Conservation (phyloP, 352 stramenopile species). For the Pythium myriotylum region DNA sequence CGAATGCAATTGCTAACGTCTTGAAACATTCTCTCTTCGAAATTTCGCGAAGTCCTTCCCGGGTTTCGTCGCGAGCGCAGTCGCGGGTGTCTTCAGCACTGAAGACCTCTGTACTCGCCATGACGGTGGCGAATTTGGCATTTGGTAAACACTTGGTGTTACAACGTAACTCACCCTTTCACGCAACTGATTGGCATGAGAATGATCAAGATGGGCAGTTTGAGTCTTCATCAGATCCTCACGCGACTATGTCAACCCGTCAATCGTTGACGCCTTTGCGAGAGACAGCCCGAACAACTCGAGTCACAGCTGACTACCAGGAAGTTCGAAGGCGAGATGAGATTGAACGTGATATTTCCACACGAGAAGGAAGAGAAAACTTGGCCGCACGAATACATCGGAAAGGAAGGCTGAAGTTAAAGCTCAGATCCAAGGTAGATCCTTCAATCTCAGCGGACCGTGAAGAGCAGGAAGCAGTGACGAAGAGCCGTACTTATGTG, state of each 20-base stretch:
- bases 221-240: background rate
- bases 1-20: constrained; percentile 6
- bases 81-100: constrained; percentile 22
- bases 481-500: constrained; percentile 8
- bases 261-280: constrained; percentile 15
- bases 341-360: constrained; percentile 49
- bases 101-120: constrained; percentile 24
- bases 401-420: constrained; percentile 43
- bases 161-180: constrained; percentile 7
- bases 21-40: constrained; percentile 8
- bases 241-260: constrained; percentile 12
- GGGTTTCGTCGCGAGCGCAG: constrained; percentile 13
- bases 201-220: constrained; percentile 2
- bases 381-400: constrained; percentile 39
- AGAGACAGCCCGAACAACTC: constrained; percentile 18
- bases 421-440: constrained; percentile 54
- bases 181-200: constrained; percentile 23
- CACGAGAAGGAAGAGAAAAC: constrained; percentile 37
- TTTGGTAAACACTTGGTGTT: background rate
- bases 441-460: constrained; percentile 50
- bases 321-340: constrained; percentile 46
- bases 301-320: constrained; percentile 34
- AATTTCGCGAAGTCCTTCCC: constrained; percentile 18
- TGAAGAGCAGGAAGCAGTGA: constrained; percentile 33
- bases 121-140: constrained; percentile 32